Evolutionary conservation across 108 stramenopile species (phyloP), one percentile per base, ranked within the genome.

Genomic region (Parietichytrium sp.): DNA sequence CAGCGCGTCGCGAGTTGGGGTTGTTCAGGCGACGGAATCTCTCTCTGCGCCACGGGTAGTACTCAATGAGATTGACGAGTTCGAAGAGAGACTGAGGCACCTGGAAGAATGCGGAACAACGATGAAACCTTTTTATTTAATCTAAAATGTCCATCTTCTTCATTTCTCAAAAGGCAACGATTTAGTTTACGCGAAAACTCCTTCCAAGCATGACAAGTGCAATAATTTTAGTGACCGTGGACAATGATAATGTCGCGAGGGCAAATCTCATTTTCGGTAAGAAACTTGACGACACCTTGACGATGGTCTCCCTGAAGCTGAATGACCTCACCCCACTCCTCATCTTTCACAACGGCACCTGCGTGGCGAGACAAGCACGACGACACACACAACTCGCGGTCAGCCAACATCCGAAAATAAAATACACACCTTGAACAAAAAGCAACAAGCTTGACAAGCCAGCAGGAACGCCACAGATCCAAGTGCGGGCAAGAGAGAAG

Each of bases 301-400:
- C 98, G 84, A 83, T 98, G 98, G 89, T 98, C 98, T 45, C 98
- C 98, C 55, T 91, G 92, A 49, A 98, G 85, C 81, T 98, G 98
- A 88, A 98, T 96, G 77, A 98, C 94, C 82, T 98, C 96, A 26
- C 95, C 96, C 18, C 86, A 86, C 31, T 96, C 95, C 78, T 93
- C 90, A 81, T 97, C 98, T 50, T 93, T 94, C 78, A 93, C 94
- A 16, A 98, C 95, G 82, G 95, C 95, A 23, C n/a, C n/a, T n/a
- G n/a, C n/a, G n/a, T n/a, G n/a, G n/a, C n/a, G n/a, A n/a, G n/a
- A n/a, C n/a, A n/a, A n/a, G n/a, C n/a, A n/a, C n/a, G n/a, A n/a
- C n/a, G n/a, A n/a, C n/a, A n/a, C n/a, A n/a, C n/a, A n/a, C n/a
- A n/a, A n/a, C n/a, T n/a, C n/a, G n/a, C n/a, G n/a, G n/a, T n/a